phyloP scores from a whole-genome alignment of 495 filamentous ascomycete genomes.

The Hypoxylon rickii region DNA sequence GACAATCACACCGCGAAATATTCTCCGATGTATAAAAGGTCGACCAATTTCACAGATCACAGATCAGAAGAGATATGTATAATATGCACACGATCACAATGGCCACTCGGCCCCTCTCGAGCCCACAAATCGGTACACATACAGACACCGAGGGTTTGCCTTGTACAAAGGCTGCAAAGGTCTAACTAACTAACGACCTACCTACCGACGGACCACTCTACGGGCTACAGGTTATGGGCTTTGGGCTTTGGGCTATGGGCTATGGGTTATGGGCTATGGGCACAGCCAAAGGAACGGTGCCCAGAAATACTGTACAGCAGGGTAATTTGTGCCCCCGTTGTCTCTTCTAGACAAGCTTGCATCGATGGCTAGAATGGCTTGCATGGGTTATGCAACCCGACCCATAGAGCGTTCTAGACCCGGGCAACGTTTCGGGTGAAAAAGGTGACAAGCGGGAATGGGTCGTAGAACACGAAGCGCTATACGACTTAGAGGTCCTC shows the following conservation, averaged over 20 bases:
- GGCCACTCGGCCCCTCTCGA: constrained; percentile 20
- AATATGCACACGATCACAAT: constrained; percentile 26
- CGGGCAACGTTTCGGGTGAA: constrained; percentile 32
- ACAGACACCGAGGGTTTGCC: constrained; percentile 36
- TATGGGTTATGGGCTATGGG: too few relatives aligned
- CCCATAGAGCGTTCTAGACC: constrained; percentile 37
- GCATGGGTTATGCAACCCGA: constrained; percentile 29
- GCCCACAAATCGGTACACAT: constrained; percentile 33
- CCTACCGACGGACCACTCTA: too few relatives aligned
- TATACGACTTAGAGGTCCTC: constrained; percentile 23
- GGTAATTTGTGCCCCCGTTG: constrained; percentile 35
- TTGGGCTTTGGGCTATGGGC: too few relatives aligned
- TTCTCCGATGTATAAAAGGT: constrained; percentile 33
- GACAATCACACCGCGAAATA: constrained; percentile 32
- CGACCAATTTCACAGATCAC: constrained; percentile 34
- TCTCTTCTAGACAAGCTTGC: constrained; percentile 33
- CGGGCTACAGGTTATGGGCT: too few relatives aligned
- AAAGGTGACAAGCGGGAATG: constrained; percentile 35
- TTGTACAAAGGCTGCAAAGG: constrained; percentile 24
- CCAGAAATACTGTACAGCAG: constrained; percentile 22
- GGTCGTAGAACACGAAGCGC: constrained; percentile 20
- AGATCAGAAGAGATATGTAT: neutral
- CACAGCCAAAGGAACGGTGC: constrained; percentile 27
- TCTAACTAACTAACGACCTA: neutral
- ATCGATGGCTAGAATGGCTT: constrained; percentile 35